phyloP scores from a whole-genome alignment of 2,329 filamentous ascomycete species.

The Nectriaceae sp. region DNA sequence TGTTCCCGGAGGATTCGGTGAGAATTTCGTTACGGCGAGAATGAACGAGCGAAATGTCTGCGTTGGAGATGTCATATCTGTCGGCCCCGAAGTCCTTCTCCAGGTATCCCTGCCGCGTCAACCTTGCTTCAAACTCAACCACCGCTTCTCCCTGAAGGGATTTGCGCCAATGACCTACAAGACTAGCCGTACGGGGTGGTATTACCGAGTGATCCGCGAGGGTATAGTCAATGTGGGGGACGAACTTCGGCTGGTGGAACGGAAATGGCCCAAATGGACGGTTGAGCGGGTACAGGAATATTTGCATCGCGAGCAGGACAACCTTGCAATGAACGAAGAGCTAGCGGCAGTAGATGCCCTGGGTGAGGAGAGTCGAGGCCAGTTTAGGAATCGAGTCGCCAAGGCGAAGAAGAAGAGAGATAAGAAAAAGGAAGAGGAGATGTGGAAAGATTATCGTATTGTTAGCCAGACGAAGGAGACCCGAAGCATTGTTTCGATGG shows the following conservation, averaged over 20 bases:
- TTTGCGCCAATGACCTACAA: slow-evolving; percentile 61
- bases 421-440: slow-evolving; percentile 28
- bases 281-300: slow-evolving; percentile 65
- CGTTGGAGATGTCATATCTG: slow-evolving; percentile 61
- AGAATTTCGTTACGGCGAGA: slow-evolving; percentile 59
- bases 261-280: slow-evolving; percentile 61
- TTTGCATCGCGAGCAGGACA: slow-evolving; percentile 54
- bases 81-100: slow-evolving; percentile 53
- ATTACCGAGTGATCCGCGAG: slow-evolving; percentile 61
- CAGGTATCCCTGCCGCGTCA: slow-evolving; percentile 63
- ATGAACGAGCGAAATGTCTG: slow-evolving; percentile 68
- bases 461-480: slow-evolving; percentile 54
- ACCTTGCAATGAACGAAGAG: slow-evolving; percentile 53
- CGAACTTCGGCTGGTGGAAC: slow-evolving; percentile 55
- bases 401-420: slow-evolving; percentile 39
- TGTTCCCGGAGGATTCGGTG: slow-evolving; percentile 61
- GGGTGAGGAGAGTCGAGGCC: slow-evolving; percentile 48
- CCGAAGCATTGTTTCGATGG: slow-evolving; percentile 49
- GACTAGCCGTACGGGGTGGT: slow-evolving; percentile 63
- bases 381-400: slow-evolving; percentile 54
- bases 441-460: slow-evolving; percentile 50
- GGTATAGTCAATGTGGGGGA: slow-evolving; percentile 59
- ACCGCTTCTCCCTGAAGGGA: slow-evolving; percentile 63
- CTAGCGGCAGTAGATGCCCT: slow-evolving; percentile 53
- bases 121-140: slow-evolving; percentile 70